Base-by-base conservation (phyloP, 176 grass and related monocot species). In the Cenchrus fungigraminus region DNA sequence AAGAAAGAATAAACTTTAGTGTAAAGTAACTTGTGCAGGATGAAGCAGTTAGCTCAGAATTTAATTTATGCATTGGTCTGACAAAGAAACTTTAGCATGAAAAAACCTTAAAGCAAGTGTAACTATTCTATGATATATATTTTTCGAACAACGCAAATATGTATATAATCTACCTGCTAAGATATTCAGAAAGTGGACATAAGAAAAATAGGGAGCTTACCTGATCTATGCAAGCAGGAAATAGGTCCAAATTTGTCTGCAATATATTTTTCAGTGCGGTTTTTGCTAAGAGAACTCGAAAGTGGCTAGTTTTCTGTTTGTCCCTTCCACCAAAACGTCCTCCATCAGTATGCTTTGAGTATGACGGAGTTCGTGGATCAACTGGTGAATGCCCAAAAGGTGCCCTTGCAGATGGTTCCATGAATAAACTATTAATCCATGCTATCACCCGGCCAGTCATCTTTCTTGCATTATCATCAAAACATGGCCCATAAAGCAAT, bases 401-500 rank as follows among this genome's bases (percentile, higher is more conserved):
- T 89, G 80, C 91, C 78, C 90, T 93, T 76, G 87, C 50, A 72
- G 83, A 69, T 87, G 86, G 93, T 81, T 98, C 97, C 56, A 82
- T 70, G 67, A 94, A 92, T 64, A 98, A 91, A 65, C 68, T 87
- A 79, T 98, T 94, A 67, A 95, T 95, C 97, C 97, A 95, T 68
- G 67, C 87, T 69, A 98, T 92, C 74, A 95, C 89, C 25, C 86
- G 74, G 45, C 97, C 97, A 73, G 74, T 80, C 91, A 98, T 89
- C 75, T 98, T 98, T 86, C 97, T 98, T 44, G 93, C 86, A 87
- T 95, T 98, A 77, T 98, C 96, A 98, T 98, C 96, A 82, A 98
- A 98, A 84, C 93, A 98, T 82, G 97, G 90, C 17, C 93, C 97
- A 84, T 92, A 98, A 78, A 98, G 87, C 66, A 98, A 91, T 73